phyloP scores from a whole-genome alignment of 2,329 filamentous ascomycete species.

The Alternaria brassicae region DNA sequence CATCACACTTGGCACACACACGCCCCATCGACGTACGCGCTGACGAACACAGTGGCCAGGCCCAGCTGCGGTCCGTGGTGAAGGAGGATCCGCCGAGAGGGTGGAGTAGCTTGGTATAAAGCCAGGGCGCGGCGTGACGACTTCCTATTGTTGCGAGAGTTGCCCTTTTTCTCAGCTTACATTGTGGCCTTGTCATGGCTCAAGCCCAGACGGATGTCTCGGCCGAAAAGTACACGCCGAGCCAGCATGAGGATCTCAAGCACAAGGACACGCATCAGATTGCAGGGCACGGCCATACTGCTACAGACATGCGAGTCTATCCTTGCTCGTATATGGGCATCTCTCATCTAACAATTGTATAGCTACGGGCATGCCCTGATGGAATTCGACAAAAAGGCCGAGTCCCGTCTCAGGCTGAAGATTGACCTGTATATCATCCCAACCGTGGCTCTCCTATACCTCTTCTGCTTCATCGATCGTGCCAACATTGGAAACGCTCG shows the following conservation, averaged over 20 bases:
- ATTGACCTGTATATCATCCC: constrained; percentile 72
- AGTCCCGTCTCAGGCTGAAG: constrained; percentile 66
- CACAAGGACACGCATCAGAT: constrained; percentile 32
- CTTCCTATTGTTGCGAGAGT: constrained; percentile 6
- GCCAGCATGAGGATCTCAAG: constrained; percentile 41
- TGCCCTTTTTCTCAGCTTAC: not conserved
- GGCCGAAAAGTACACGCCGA: constrained; percentile 26
- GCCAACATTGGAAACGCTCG: constrained; percentile 77
- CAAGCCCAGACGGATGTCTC: constrained; percentile 8
- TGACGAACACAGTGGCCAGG: constrained; percentile 9
- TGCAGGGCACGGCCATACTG: constrained; percentile 39
- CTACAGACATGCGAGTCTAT: constrained; percentile 40
- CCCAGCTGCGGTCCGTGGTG: constrained; percentile 6
- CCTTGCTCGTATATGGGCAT: not conserved
- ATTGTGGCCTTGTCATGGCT: constrained; percentile 14
- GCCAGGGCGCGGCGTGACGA: constrained; percentile 13
- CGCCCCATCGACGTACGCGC: constrained; percentile 1
- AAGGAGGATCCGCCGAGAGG: not conserved
- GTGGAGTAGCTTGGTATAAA: constrained; percentile 8
- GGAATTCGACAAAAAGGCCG: constrained; percentile 63
- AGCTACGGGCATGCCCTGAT: constrained; percentile 45
- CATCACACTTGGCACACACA: constrained; percentile 12
- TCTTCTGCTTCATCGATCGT: constrained; percentile 78
- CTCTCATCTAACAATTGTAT: constrained; percentile 11
- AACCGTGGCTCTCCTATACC: constrained; percentile 70